phyloP scores from a whole-genome alignment of 495 filamentous ascomycete species.

The Diplogelasinospora grovesii region DNA sequence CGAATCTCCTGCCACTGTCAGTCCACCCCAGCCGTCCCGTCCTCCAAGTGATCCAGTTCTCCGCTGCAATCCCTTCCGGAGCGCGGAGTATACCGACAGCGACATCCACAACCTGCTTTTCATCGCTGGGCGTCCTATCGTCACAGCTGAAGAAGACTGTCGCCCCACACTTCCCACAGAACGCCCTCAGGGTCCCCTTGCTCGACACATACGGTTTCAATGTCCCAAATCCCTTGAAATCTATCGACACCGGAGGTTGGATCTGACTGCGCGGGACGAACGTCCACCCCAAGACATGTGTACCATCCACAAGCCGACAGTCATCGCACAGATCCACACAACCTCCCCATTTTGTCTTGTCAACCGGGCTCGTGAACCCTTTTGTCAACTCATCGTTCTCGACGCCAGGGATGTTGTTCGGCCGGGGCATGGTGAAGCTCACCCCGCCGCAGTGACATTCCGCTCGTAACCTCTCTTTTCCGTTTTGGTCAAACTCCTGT shows the following conservation, averaged over 20 bases:
- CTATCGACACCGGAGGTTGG: constrained; percentile 28
- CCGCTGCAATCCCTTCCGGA: constrained; percentile 43
- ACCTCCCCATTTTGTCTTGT: constrained; percentile 46
- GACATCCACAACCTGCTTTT: constrained; percentile 40
- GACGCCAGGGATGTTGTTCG: constrained; percentile 11
- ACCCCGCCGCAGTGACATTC: constrained; percentile 42
- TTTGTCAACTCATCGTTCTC: constrained; percentile 3
- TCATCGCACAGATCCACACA: constrained; percentile 53
- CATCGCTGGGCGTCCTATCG: constrained; percentile 5
- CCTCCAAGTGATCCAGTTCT: constrained; percentile 33
- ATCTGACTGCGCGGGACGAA: constrained; percentile 51
- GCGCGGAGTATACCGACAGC: constrained; percentile 48
- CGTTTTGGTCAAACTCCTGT: constrained; percentile 12
- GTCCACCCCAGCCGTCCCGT: constrained; percentile 17
- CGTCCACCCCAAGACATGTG: constrained; percentile 56
- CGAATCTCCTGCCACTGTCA: constrained; percentile 15
- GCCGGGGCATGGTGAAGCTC: constrained; percentile 34
- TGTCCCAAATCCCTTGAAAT: constrained; percentile 41
- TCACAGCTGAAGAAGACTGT: constrained; percentile 41
- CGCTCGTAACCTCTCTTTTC: constrained; percentile 25
- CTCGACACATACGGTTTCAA: constrained; percentile 50
- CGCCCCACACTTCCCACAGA: constrained; percentile 58
- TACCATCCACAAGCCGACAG: constrained; percentile 52
- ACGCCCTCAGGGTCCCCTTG: constrained; percentile 46
- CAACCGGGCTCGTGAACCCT: constrained; percentile 10